phyloP scores from a whole-genome alignment of 306 rosid genomes.

The Quercus bicolor region DNA sequence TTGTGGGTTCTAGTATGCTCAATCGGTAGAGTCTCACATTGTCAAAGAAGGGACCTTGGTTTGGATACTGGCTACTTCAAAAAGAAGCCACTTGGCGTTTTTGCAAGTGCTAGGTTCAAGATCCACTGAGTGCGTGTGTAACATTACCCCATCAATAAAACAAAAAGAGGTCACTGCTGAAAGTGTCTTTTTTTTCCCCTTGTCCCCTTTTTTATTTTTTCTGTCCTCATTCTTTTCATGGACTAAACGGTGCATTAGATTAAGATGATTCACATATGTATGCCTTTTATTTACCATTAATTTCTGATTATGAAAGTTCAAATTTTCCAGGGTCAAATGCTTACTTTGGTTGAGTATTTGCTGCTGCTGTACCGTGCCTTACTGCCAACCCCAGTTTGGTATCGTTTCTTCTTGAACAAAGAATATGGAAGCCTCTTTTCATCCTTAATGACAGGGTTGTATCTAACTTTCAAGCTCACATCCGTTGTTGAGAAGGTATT shows the following conservation, averaged over 20 bases:
- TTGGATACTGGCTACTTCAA: too few relatives aligned
- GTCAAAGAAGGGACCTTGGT: too few relatives aligned
- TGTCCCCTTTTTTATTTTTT: background rate
- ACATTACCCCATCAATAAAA: background rate
- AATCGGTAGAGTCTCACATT: too few relatives aligned
- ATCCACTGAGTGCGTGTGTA: too few relatives aligned
- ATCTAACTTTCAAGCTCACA: conserved; percentile 93
- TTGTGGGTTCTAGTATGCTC: background rate
- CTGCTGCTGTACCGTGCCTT: conserved; percentile 90
- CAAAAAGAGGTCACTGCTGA: conserved; percentile 1
- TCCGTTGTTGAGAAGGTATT: conserved; percentile 94
- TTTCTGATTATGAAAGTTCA: conserved; percentile 28
- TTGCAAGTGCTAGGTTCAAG: too few relatives aligned
- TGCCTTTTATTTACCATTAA: background rate
- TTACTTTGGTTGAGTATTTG: conserved; percentile 82
- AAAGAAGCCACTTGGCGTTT: too few relatives aligned
- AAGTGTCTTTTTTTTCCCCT: background rate
- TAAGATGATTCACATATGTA: background rate
- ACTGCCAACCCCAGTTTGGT: conserved; percentile 97
- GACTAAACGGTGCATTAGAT: conserved; percentile 15
- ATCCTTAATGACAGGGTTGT: conserved; percentile 87
- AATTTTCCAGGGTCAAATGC: conserved; percentile 82
- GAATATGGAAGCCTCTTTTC: conserved; percentile 98
- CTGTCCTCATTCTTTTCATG: background rate
- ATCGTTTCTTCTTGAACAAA: conserved; percentile 97